These are phyloP conservation scores for Metarhizium anisopliae DNA, from an alignment of 2,329 filamentous ascomycete genomes.

Conservation along the genomic window DNA sequence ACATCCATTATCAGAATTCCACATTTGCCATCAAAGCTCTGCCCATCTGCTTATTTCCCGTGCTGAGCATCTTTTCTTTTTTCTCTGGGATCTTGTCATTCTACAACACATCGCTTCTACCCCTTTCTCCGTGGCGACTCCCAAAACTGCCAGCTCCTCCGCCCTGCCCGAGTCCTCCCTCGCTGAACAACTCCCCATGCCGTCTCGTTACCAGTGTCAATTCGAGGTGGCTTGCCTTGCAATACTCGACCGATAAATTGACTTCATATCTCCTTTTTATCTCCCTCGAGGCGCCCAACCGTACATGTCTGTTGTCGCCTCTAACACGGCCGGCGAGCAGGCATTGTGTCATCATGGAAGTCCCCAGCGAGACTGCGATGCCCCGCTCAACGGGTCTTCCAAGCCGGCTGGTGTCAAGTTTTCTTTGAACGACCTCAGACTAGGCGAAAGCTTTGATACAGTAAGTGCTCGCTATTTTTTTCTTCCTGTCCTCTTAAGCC, in stretches of 20 bases:
- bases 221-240: neutral
- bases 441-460: constrained; percentile 9
- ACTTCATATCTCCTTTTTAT: neutral
- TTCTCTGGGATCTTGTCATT: neutral
- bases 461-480: neutral
- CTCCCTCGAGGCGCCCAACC: neutral
- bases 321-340: constrained; percentile 1
- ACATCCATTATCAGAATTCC: neutral
- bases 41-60: neutral
- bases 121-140: too few relatives aligned
- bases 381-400: neutral
- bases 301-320: constrained; percentile 7
- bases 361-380: constrained; percentile 1
- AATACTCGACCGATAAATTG: neutral
- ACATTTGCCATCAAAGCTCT: neutral
- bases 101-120: too few relatives aligned
- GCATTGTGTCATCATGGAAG: neutral
- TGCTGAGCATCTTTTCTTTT: neutral
- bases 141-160: too few relatives aligned
- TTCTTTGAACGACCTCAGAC: constrained; percentile 5
- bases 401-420: constrained; percentile 1
- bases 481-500: neutral
- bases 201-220: neutral
- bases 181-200: neutral
- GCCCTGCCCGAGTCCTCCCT: too few relatives aligned